Evolutionary conservation across 2,329 filamentous ascomycete species (phyloP), one percentile per base, ranked within the genome.

Genomic region (Dactylonectria estremocensis): DNA sequence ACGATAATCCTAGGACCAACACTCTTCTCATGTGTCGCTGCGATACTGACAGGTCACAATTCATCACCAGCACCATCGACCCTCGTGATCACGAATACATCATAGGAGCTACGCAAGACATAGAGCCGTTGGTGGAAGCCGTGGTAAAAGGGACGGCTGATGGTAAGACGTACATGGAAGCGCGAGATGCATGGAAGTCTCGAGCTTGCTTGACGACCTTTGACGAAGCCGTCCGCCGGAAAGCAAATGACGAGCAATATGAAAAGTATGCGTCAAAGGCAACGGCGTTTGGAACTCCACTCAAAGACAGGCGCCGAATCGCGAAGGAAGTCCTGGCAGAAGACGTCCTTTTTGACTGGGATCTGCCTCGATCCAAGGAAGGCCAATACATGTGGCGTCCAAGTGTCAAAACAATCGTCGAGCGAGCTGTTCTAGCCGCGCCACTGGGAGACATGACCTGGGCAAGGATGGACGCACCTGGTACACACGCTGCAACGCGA

Each of bases 81-180:
- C 67, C 75, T 7, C 72, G 81, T 6, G 81, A 83, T 58, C 81
- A 83, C 56, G 77, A 78, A 52, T 83, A 81, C 68, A 75, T 83
- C 16, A 71, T 81, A 7, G 81, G 81, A 1, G 80, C 81, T 1
- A 83, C 81, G 0, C 72, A 75, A 13, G 61, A 70, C 1, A 69
- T 82, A 0, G 50, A 66, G 22, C 48, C 61, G 8, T 33, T 64
- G 13, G 35, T 46, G 7, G 61, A 59, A 40, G 33, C 46, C 3
- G 7, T 64, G 10, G 7, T n/a, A 8, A 24, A 24, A 5, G 48
- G 35, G 16, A 66, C 71, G 9, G 78, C 61, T 11, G 75, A 18
- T 64, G 77, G 76, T 1, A 72, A 77, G 56, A 69, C 74, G 22
- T 74, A 77, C 7, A 72, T 77, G 16, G 57, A 72, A 2, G 77